Conservation (phyloP, 2,329 filamentous ascomycete species). For the Cercospora zeina region DNA sequence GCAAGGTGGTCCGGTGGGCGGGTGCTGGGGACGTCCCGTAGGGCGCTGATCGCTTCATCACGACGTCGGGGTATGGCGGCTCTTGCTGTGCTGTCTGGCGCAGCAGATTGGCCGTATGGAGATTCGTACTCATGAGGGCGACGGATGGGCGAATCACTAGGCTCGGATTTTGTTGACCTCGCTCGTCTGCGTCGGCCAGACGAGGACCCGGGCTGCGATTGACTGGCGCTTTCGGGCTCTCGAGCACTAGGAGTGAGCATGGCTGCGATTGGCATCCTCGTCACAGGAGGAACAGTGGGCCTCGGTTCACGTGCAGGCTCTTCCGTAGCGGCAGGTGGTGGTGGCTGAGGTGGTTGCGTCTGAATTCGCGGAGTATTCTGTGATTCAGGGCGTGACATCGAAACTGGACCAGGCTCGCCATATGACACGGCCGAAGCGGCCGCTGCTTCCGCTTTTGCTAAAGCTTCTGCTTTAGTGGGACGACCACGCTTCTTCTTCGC, state of each 20-base stretch:
- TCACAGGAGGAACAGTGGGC: slow-evolving; percentile 27
- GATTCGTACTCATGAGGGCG: slow-evolving; percentile 31
- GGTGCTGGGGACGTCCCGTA: slow-evolving; percentile 13
- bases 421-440: slow-evolving; percentile 33
- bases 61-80: slow-evolving; percentile 35
- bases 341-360: background rate
- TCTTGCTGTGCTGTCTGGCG: slow-evolving; percentile 34
- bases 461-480: slow-evolving; percentile 51
- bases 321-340: slow-evolving; percentile 19
- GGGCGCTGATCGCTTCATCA: slow-evolving; percentile 23
- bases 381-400: slow-evolving; percentile 26
- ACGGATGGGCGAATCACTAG: slow-evolving; percentile 22
- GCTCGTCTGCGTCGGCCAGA: slow-evolving; percentile 38
- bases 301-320: slow-evolving; percentile 24
- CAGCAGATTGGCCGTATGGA: slow-evolving; percentile 30
- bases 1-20: slow-evolving; percentile 17
- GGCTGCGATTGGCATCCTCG: slow-evolving; percentile 40
- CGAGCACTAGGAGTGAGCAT: slow-evolving; percentile 37
- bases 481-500: slow-evolving; percentile 51
- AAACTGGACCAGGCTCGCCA: slow-evolving; percentile 44
- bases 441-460: slow-evolving; percentile 46
- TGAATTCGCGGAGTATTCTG: slow-evolving; percentile 21
- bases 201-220: slow-evolving; percentile 35
- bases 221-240: slow-evolving; percentile 34
- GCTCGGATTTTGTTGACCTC: slow-evolving; percentile 32